Evolutionary conservation across 805 yeast genomes (phyloP), one percentile per base, ranked within the genome.

Genomic region (Teunomyces lycoperdinae): DNA sequence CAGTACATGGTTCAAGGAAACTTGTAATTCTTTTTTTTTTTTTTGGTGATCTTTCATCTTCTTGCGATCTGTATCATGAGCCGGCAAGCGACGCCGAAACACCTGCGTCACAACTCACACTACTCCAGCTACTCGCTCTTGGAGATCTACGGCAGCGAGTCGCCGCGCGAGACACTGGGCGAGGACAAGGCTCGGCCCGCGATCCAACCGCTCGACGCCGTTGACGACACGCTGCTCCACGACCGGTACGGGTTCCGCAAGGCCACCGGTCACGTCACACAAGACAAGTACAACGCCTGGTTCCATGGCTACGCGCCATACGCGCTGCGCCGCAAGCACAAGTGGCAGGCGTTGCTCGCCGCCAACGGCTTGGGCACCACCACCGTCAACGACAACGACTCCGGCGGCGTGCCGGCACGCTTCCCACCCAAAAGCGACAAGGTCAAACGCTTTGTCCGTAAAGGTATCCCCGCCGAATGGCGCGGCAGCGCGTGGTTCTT

Each of bases 391-490:
- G 6, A 20, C 6, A 6, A 20, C 6, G 24, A 20, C 24, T 20
- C 24, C 24, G 24, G 24, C 24, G 24, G 24, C 1, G 49, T 54
- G 7, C 94, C 95, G 0, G 68, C 73, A 0, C 65, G 89, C 53
- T 89, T 85, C 55, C 96, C 96, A 0, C 81, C 92, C 1, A 79
- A 78, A 50, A 85, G 90, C 3, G 91, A 85, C 49, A 89, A 86
- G 55, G 73, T 89, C 53, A 85, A 87, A 59, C 78, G 95, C 49
- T 84, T 88, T 58, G 81, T 94, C 9, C 78, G 97, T 47, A 87
- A 87, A 62, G 99, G 99, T 9, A 84, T 92, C 9, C 98, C 99
- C 0, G 91, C 96, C 0, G 97, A 89, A 62, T 92, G 97, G 97
- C 74, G 99, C 55, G 99, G 99, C 1, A 80, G 81, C 54, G 97